Evolutionary conservation across 768 basidiomycete species (phyloP), one percentile per base, ranked within the genome.

Genomic region (Tulasnella sp.): DNA sequence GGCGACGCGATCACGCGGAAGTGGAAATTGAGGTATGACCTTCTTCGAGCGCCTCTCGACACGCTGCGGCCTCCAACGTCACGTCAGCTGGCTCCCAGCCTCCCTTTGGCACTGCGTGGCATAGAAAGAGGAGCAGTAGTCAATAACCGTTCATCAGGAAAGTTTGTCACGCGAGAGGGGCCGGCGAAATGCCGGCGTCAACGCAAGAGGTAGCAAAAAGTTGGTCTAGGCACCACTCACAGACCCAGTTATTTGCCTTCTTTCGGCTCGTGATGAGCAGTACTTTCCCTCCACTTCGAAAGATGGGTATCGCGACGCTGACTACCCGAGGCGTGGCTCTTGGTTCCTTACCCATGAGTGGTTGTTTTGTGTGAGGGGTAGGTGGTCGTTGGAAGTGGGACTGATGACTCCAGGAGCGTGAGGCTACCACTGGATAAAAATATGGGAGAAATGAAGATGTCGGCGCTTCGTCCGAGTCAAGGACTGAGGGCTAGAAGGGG

Each of bases 101-200:
- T 71, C 89, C 89, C 76, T 92, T 92, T n/a, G 89, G 89, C 67
- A 92, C 89, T 91, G 68, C n/a, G n/a, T n/a, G n/a, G n/a, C n/a
- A n/a, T 53, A 49, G 24, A 48, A 55, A 63, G 27, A 43, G 19
- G 41, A 21, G 59, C 29, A 46, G 29, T 34, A 12, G 38, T 38
- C 38, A 49, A 61, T 4, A 19, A 43, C 1, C 34, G 25, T n/a
- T 38, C 22, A 61, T 43, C n/a, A 62, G 31, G 11, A 24, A 45
- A 2, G 17, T 30, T 45, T 27, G 31, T 22, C 44, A 15, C 34
- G 57, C 34, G 61, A 49, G 54, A 53, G 34, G 63, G 53, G 59
- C 42, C 27, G 61, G 19, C 53, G 15, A 24, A 41, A 22, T 30
- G 48, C 45, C 27, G 19, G 63, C 63, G 30, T 59, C 54, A 46